phyloP scores from a whole-genome alignment of 495 filamentous ascomycete species.

The Rhypophila decipiens region DNA sequence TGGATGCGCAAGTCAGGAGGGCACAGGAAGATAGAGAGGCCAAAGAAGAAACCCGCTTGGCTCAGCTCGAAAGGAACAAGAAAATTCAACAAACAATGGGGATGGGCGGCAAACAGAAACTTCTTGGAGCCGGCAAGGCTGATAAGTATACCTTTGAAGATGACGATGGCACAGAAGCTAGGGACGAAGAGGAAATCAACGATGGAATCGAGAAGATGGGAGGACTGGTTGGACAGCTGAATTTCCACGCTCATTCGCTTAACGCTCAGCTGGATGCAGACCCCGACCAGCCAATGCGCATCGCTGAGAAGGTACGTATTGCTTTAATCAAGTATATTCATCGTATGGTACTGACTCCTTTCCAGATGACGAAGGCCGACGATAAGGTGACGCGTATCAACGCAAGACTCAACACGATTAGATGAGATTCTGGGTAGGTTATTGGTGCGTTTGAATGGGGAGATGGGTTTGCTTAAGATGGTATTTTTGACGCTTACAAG shows the following conservation, averaged over 20 bases:
- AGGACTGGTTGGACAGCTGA: neutral
- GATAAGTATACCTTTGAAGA: constrained; percentile 17
- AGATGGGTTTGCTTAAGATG: too few species aligned
- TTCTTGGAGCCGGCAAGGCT: constrained; percentile 7
- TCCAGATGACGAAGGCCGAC: too few species aligned
- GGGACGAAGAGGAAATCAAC: constrained; percentile 8
- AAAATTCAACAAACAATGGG: neutral
- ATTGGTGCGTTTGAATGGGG: too few species aligned
- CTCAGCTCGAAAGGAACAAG: neutral
- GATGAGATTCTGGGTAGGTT: too few species aligned
- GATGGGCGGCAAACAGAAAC: constrained; percentile 1
- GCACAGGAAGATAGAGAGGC: neutral
- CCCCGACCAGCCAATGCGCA: neutral
- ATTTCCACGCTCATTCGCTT: neutral
- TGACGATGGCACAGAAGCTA: constrained; percentile 12
- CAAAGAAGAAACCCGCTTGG: constrained; percentile 2
- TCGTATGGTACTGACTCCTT: too few species aligned
- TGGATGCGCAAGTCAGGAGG: neutral
- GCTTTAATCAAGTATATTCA: too few species aligned
- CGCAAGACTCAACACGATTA: too few species aligned
- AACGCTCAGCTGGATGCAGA: neutral
- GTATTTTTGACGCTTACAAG: too few species aligned
- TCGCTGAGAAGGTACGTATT: constrained; percentile 9
- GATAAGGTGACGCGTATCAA: too few species aligned
- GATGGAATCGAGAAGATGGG: constrained; percentile 1